Evolutionary conservation across 1,139 yeast genomes (phyloP).

Genomic region (Hanseniaspora sp.): DNA sequence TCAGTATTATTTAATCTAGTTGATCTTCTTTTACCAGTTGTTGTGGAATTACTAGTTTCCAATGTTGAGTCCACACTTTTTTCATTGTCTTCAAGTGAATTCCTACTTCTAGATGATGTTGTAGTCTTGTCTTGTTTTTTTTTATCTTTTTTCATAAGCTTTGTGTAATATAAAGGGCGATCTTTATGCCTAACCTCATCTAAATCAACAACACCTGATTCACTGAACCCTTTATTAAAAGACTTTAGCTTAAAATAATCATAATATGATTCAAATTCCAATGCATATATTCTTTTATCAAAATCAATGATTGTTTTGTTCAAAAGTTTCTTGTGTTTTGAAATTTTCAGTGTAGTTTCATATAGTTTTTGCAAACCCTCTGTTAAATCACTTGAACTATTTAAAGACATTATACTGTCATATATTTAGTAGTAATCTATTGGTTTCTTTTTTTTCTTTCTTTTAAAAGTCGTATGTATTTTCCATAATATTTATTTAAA

Average conservation of each 20-base stretch:
- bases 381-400: not conserved
- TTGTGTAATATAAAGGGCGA: conserved; percentile 24
- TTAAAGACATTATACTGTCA: too few species aligned
- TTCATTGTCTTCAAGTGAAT: not conserved
- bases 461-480: too few species aligned
- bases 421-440: not conserved
- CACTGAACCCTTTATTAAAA: conserved; percentile 28
- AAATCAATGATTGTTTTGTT: conserved; percentile 20
- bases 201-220: conserved; percentile 28
- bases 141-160: conserved; percentile 18
- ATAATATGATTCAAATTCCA: conserved; percentile 29
- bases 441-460: not conserved
- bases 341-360: not conserved
- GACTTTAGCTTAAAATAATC: conserved; percentile 26
- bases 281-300: conserved; percentile 20
- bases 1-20: conserved; percentile 23
- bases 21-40: conserved; percentile 22
- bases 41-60: not conserved
- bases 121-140: not conserved
- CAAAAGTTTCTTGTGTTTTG: conserved; percentile 18
- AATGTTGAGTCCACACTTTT: not conserved
- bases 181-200: conserved; percentile 24
- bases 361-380: not conserved
- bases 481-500: too few species aligned
- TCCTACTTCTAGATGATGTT: not conserved